Conservation (phyloP, 768 basidiomycete species). For the Suillus cothurnatus region DNA sequence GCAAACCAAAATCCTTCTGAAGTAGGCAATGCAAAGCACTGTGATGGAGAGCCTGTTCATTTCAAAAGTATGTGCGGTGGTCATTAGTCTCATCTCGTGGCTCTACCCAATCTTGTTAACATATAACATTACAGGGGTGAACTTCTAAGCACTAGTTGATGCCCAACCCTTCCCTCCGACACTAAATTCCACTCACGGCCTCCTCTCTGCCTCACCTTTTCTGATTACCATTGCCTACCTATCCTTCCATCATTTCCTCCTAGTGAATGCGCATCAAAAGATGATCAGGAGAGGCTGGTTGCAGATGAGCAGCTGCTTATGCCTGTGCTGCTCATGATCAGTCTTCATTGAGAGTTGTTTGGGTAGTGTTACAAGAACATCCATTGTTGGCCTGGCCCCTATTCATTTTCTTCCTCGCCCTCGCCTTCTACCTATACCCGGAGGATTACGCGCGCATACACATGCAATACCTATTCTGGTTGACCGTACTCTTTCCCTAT, state of each 20-base stretch:
- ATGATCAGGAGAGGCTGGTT: not conserved
- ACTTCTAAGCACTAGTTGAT: slow-evolving; percentile 95
- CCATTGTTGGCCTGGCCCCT: too few relatives aligned
- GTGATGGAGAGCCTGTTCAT: not conserved
- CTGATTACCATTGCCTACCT: not conserved
- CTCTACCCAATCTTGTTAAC: not conserved
- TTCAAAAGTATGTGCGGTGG: not conserved
- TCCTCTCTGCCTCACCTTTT: not conserved
- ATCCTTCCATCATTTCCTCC: not conserved
- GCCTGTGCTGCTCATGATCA: not conserved
- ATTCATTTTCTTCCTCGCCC: too few relatives aligned
- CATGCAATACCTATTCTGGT: too few relatives aligned
- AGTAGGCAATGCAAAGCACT: not conserved
- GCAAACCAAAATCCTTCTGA: not conserved
- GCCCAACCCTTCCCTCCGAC: slow-evolving; percentile 84
- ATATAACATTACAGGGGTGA: slow-evolving; percentile 73
- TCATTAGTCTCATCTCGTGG: not conserved
- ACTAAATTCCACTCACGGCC: slow-evolving; percentile 48
- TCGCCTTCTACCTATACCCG: too few relatives aligned
- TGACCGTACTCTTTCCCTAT: too few relatives aligned
- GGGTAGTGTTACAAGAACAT: not conserved
- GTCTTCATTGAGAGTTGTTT: not conserved
- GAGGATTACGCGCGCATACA: too few relatives aligned
- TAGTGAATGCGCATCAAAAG: too few relatives aligned
- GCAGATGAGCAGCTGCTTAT: not conserved